Conservation (phyloP, 192 early-diverging fungal species). For the Rhizoclosmatium globosum region DNA sequence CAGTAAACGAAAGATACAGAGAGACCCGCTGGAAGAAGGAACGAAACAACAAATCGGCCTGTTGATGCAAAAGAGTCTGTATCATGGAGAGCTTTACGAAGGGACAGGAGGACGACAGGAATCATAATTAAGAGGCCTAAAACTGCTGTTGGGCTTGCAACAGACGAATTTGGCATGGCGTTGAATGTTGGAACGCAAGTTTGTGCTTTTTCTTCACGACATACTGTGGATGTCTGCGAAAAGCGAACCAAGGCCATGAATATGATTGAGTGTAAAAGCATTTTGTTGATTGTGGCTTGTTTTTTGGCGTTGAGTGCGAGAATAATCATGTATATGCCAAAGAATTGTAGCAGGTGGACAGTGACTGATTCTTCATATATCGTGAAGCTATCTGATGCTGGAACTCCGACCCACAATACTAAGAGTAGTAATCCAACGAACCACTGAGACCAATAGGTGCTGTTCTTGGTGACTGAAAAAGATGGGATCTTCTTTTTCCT, state of each 20-base stretch:
- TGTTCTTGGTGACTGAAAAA: not conserved
- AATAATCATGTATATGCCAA: constrained; percentile 58
- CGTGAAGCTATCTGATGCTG: constrained; percentile 91
- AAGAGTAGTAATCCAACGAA: constrained; percentile 46
- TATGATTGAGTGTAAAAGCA: constrained; percentile 30
- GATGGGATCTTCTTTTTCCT: not conserved
- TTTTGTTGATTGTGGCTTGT: constrained; percentile 20
- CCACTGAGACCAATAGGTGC: not conserved
- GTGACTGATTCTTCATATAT: constrained; percentile 85
- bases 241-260: constrained; percentile 65
- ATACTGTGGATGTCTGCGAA: constrained; percentile 72
- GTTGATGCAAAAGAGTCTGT: constrained; percentile 62
- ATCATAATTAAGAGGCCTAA: constrained; percentile 56
- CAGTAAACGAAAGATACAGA: constrained; percentile 50
- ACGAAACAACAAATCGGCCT: constrained; percentile 27
- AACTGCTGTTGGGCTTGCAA: constrained; percentile 54
- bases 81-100: constrained; percentile 48
- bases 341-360: constrained; percentile 71
- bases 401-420: constrained; percentile 67
- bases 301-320: constrained; percentile 30
- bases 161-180: constrained; percentile 59
- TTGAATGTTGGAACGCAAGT: constrained; percentile 86
- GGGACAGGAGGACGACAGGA: constrained; percentile 50
- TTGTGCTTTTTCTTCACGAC: constrained; percentile 84
- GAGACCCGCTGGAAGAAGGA: constrained; percentile 37